Evolutionary conservation across 345 rosid species (phyloP).

Genomic region (Pelargonium nanum): DNA sequence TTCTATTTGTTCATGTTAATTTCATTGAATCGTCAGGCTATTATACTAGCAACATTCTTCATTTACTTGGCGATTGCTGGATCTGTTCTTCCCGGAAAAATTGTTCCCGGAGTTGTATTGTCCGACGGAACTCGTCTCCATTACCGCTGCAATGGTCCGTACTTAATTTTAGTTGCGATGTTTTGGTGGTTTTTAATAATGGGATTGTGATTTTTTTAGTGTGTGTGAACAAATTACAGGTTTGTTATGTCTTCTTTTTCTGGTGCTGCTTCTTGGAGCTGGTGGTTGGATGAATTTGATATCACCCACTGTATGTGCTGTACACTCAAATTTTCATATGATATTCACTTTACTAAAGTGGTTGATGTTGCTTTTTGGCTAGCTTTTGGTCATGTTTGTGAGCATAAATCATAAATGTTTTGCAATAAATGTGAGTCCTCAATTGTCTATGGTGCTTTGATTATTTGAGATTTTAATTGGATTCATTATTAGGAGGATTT

Average conservation of each 20-base stretch:
- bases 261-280: constrained; percentile 48
- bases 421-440: no score
- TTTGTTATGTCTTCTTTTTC: constrained; percentile 38
- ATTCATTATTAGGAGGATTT: no score
- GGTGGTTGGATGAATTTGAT: constrained; percentile 44
- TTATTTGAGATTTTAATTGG: no score
- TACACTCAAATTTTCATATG: neutral
- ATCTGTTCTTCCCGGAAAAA: constrained; percentile 53
- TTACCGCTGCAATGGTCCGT: constrained; percentile 70
- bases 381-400: neutral
- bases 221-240: constrained; percentile 27
- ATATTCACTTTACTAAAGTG: neutral
- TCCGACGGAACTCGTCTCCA: constrained; percentile 58
- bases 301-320: constrained; percentile 48
- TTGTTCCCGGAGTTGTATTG: constrained; percentile 48
- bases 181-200: constrained; percentile 2
- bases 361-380: neutral
- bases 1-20: neutral
- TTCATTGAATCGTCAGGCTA: constrained; percentile 23
- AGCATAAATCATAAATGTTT: no score
- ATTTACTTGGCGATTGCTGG: constrained; percentile 59
- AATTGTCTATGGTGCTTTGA: no score
- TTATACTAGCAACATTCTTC: constrained; percentile 38
- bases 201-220: neutral
- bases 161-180: neutral